These are phyloP conservation scores for Euclidium syriacum DNA, from an alignment of 345 rosid species.

Conservation along the genomic window DNA sequence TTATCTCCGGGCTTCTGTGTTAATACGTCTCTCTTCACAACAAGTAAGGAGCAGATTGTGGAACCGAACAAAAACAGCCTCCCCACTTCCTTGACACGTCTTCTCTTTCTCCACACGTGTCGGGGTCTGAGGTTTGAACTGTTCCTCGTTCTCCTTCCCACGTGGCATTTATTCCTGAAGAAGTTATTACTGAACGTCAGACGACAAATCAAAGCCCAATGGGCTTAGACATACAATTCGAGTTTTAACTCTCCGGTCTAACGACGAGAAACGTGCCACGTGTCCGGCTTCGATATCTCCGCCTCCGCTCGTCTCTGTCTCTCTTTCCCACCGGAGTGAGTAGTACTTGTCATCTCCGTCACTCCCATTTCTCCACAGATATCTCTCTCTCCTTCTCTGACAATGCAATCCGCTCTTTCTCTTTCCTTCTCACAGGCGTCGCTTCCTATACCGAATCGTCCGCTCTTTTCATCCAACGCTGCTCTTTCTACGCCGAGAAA, in stretches of 20 bases:
- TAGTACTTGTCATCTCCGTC: slow-evolving; percentile 20
- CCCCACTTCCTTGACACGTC: slow-evolving; percentile 19
- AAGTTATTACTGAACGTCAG: background rate
- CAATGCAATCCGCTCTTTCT: slow-evolving; percentile 64
- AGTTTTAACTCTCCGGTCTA: slow-evolving; percentile 5
- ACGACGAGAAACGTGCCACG: slow-evolving; percentile 22
- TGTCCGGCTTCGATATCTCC: slow-evolving; percentile 54
- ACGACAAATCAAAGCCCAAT: slow-evolving; percentile 11
- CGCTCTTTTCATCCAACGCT: slow-evolving; percentile 24
- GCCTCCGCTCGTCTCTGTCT: slow-evolving; percentile 26
- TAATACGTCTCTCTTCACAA: slow-evolving; percentile 3
- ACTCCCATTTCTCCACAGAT: slow-evolving; percentile 3
- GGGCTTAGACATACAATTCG: slow-evolving; percentile 2
- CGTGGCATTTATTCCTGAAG: slow-evolving; percentile 4
- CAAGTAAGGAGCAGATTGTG: slow-evolving; percentile 17
- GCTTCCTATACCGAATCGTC: slow-evolving; percentile 32
- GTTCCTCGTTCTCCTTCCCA: slow-evolving; percentile 7
- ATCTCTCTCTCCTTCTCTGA: slow-evolving; percentile 4
- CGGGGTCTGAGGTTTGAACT: slow-evolving; percentile 17
- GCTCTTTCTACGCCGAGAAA: slow-evolving; percentile 37
- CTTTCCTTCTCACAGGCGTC: slow-evolving; percentile 46
- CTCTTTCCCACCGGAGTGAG: slow-evolving; percentile 11
- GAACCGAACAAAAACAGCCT: slow-evolving; percentile 12
- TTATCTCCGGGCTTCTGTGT: background rate
- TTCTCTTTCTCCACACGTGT: slow-evolving; percentile 24